Base-by-base conservation (phyloP, 129 eudicot genomes). In the Saposhnikovia divaricata region DNA sequence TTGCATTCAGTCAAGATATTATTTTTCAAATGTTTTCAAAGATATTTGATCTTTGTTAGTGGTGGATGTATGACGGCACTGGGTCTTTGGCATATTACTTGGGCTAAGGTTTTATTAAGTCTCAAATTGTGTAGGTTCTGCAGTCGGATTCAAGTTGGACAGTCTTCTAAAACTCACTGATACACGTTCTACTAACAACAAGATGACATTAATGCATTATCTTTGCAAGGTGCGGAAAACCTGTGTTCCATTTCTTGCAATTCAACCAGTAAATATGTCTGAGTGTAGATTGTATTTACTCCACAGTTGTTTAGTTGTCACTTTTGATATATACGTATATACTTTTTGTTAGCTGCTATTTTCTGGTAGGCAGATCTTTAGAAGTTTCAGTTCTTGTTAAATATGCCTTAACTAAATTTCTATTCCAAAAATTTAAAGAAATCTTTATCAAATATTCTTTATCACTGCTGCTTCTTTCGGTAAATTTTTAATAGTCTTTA, bases 171-270 rank as follows among this genome's bases (percentile, higher is more conserved):
- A 94, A 86, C 96, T 94, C 63, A 85, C 91, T 46, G 98, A 94
- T 72, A 92, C 98, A 37, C 98, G 98, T 78, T 96, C 98, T 80
- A 81, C 97, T 34, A 90, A 86, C 86, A 90, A 82, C 89, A 92
- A 89, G 85, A 94, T 94, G 97, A 94, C 98, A 28, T 86, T 94
- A 42, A 94, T 94, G 98, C 93, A 94, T 85, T 94, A 94, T 79
- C 98, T 94, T 82, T 91, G 98, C 91, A 92, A 92, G 98, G 98
- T 94, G 83, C 78, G 75, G 21, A 7, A 51, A 45, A 50, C 76
- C 72, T 61, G 34, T 44, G 44, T 42, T n/a, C 57, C 6, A n/a
- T 44, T 25, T 44, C 55, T 39, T 74, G 55, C 48, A 44, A n/a
- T n/a, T 44, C 0, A 42, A 71, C 6, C 27, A 44, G 16, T 44